phyloP scores from a whole-genome alignment of 2,329 filamentous ascomycete species.

The Neobulgaria alba region DNA sequence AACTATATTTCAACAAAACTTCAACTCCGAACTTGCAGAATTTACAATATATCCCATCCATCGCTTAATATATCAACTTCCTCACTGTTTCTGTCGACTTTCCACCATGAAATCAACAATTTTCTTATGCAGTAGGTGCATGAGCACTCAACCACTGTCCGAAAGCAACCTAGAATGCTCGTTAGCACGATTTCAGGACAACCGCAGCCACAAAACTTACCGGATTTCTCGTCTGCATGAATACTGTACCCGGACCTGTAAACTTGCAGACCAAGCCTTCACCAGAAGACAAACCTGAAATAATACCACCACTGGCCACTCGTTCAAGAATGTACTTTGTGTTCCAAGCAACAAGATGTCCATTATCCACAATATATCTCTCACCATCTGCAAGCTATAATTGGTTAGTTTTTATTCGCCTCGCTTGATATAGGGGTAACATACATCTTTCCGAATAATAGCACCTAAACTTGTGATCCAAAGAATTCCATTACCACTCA shows the following conservation, averaged over 20 bases:
- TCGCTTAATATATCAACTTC: too few relatives aligned
- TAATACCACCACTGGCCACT: constrained; percentile 80
- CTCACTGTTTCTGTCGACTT: too few relatives aligned
- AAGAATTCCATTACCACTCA: constrained; percentile 69
- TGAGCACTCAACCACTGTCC: constrained; percentile 25
- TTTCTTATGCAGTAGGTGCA: constrained; percentile 16
- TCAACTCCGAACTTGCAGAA: too few relatives aligned
- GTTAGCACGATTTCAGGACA: background rate
- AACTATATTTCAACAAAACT: too few relatives aligned
- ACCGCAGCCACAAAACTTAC: constrained; percentile 34
- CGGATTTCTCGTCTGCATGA: constrained; percentile 85
- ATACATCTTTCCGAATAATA: constrained; percentile 86
- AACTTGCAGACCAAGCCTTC: constrained; percentile 96
- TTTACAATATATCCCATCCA: too few relatives aligned
- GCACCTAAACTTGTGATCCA: constrained; percentile 94
- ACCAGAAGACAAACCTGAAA: constrained; percentile 73
- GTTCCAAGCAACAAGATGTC: constrained; percentile 94
- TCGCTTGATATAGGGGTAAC: constrained; percentile 29
- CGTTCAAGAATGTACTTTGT: constrained; percentile 88
- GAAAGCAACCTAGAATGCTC: constrained; percentile 18
- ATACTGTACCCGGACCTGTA: constrained; percentile 81
- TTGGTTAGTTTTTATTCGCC: constrained; percentile 9
- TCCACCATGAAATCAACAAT: too few relatives aligned
- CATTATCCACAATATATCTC: constrained; percentile 87
- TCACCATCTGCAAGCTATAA: constrained; percentile 54